These are phyloP conservation scores for Metarhizium sp. DNA, from an alignment of 2,329 filamentous ascomycete genomes.

Conservation along the genomic window DNA sequence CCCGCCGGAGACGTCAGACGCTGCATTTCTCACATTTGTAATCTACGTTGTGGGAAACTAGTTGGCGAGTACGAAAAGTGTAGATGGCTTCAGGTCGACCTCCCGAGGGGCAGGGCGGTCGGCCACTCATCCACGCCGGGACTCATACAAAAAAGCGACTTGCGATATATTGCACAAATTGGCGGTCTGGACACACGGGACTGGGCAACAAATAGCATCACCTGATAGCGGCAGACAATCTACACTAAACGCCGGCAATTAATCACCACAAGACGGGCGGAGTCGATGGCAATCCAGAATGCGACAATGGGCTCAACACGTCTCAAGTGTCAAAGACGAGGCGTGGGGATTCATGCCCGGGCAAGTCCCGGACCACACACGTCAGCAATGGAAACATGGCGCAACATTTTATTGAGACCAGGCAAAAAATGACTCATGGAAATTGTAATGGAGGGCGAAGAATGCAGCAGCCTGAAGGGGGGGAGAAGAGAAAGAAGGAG, in stretches of 20 bases:
- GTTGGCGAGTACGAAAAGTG: conserved; percentile 8
- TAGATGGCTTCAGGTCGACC: conserved; percentile 22
- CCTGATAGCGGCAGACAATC: conserved; percentile 7
- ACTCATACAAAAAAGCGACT: conserved; percentile 17
- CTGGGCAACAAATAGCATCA: conserved; percentile 8
- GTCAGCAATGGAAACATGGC: conserved; percentile 9
- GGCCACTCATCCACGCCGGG: too few relatives aligned
- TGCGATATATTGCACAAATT: conserved; percentile 6
- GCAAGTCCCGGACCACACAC: conserved; percentile 2
- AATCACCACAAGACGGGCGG: conserved; percentile 1
- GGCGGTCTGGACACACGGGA: conserved; percentile 7
- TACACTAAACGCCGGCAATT: not conserved
- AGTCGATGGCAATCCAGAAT: conserved; percentile 18
- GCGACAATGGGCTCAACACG: conserved; percentile 16
- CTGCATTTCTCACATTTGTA: not conserved
- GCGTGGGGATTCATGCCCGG: not conserved
- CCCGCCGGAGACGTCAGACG: not conserved
- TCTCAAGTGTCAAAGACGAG: not conserved
- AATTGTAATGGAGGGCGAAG: conserved; percentile 17
- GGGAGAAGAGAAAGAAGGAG: conserved; percentile 15
- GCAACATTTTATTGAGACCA: conserved; percentile 12
- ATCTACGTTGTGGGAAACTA: not conserved
- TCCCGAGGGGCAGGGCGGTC: not conserved
- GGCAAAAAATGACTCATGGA: conserved; percentile 21
- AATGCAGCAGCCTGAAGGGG: conserved; percentile 11